Conservation (phyloP, 140 eudicot genomes). For the Bidens hawaiensis region DNA sequence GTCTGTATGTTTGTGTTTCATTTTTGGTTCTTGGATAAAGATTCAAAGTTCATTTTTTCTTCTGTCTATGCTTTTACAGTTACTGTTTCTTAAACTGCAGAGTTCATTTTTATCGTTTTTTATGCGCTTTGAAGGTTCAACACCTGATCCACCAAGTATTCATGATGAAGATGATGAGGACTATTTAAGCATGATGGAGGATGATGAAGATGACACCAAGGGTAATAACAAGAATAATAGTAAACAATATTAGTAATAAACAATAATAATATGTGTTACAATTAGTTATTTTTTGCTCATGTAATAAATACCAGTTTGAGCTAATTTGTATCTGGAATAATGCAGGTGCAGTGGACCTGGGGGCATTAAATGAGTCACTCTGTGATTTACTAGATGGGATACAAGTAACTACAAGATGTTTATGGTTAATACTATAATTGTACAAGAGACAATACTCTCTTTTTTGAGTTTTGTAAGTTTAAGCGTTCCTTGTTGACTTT, state of each 20-base stretch:
- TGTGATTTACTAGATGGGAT: conserved; percentile 84
- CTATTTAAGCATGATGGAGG: conserved; percentile 24
- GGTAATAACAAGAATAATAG: conserved; percentile 4
- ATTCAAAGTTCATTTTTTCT: background rate
- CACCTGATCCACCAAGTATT: conserved; percentile 51
- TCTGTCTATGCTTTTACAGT: conserved; percentile 1
- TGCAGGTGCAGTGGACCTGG: conserved; percentile 53
- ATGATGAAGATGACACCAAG: conserved; percentile 44
- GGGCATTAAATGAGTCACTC: conserved; percentile 66
- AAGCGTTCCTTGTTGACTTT: conserved; percentile 6
- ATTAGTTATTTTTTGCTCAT: conserved; percentile 16
- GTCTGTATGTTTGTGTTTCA: background rate
- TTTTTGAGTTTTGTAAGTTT: conserved; percentile 1
- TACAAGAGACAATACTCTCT: background rate
- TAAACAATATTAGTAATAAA: background rate
- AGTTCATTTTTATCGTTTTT: conserved; percentile 82
- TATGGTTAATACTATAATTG: conserved; percentile 5
- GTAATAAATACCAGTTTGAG: background rate
- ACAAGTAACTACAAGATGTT: conserved; percentile 44
- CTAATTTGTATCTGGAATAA: conserved; percentile 11
- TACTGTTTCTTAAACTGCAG: conserved; percentile 39
- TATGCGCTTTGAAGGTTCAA: conserved; percentile 81
- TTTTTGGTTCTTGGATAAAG: background rate
- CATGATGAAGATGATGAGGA: background rate
- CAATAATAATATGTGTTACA: background rate